phyloP scores from a whole-genome alignment of 257 asterid species.

The Przewalskia tangutica region DNA sequence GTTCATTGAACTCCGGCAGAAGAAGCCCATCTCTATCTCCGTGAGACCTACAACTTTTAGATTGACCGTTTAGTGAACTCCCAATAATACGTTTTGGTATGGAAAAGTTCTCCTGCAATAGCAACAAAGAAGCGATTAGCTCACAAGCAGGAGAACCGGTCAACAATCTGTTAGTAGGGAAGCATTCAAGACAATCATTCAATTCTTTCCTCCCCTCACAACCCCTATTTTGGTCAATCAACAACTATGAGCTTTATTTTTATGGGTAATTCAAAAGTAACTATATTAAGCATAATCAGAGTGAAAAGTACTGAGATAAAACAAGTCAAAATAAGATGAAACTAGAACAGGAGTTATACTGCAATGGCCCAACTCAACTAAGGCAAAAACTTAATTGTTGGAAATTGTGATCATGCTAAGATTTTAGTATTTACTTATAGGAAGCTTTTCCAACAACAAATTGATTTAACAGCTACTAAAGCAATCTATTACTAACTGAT shows the following conservation, averaged over 20 bases:
- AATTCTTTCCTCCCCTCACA: neutral
- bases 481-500: neutral
- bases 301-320: neutral
- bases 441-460: neutral
- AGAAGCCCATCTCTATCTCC: constrained; percentile 25
- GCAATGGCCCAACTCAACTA: neutral
- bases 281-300: neutral
- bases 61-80: neutral
- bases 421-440: neutral
- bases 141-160: neutral
- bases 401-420: neutral
- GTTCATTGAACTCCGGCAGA: constrained; percentile 42
- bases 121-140: neutral
- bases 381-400: neutral
- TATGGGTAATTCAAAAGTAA: neutral
- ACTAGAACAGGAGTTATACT: neutral
- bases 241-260: neutral
- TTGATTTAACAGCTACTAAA: neutral
- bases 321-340: neutral
- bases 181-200: neutral
- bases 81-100: neutral
- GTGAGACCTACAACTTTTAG: neutral
- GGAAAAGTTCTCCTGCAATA: neutral
- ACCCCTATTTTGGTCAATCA: neutral
- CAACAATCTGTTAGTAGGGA: neutral